Evolutionary conservation across 306 rosid genomes (phyloP).

Genomic region (Erythrophleum fordii): DNA sequence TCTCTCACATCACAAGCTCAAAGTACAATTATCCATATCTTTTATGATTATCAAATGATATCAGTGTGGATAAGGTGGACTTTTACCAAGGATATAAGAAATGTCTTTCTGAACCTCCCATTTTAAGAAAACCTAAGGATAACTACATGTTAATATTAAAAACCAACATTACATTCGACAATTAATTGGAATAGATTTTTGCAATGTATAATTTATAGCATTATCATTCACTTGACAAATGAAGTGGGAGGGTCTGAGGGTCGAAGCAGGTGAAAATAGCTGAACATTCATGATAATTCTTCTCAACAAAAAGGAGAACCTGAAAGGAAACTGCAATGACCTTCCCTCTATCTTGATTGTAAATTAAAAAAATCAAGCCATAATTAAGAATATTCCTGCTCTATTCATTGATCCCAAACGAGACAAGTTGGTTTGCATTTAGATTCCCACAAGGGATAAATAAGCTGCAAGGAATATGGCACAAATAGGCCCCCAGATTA

Average conservation of each 20-base stretch:
- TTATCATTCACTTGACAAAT: neutral
- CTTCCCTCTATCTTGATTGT: neutral
- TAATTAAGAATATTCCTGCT: neutral
- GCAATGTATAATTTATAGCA: neutral
- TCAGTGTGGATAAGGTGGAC: conserved; percentile 24
- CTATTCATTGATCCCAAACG: neutral
- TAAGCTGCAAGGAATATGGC: conserved; percentile 11
- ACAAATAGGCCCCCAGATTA: conserved; percentile 11
- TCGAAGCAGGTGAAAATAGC: neutral
- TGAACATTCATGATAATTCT: neutral
- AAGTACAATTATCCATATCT: neutral
- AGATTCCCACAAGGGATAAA: neutral
- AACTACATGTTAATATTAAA: neutral
- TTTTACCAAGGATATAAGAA: conserved; percentile 20
- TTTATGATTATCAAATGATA: neutral
- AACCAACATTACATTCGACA: neutral
- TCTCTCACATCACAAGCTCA: conserved; percentile 36
- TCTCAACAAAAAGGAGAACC: neutral
- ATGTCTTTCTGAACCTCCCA: conserved; percentile 14
- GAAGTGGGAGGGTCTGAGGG: neutral
- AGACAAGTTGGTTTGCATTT: conserved; percentile 29
- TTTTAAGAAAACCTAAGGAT: conserved; percentile 11
- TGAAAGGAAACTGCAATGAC: neutral
- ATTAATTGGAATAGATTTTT: neutral
- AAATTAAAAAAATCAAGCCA: neutral